Conservation (phyloP, 129 eudicot genomes). For the Lactuca sativa region DNA sequence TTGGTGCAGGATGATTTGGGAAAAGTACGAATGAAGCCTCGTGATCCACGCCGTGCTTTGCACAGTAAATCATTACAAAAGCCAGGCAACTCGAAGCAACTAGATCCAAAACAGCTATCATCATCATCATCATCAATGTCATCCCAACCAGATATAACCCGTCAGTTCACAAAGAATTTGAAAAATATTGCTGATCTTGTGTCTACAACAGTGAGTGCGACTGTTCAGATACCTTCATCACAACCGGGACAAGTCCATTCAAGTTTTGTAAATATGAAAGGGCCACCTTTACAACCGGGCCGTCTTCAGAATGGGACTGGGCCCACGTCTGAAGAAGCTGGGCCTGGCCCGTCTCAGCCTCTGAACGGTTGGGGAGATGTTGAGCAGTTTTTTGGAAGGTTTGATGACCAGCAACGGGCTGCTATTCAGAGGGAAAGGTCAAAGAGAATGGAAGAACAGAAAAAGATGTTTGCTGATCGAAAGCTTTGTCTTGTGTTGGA, state of each 20-base stretch:
- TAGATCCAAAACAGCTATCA: slow-evolving; percentile 35
- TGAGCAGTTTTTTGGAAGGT: slow-evolving; percentile 81
- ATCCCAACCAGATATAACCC: slow-evolving; percentile 65
- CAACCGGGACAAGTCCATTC: slow-evolving; percentile 50
- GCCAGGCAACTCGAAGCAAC: slow-evolving; percentile 40
- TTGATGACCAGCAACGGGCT: slow-evolving; percentile 87
- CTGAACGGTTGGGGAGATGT: slow-evolving; percentile 70
- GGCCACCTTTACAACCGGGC: slow-evolving; percentile 39
- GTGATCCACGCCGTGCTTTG: slow-evolving; percentile 96
- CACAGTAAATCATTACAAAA: slow-evolving; percentile 46
- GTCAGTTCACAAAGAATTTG: slow-evolving; percentile 71
- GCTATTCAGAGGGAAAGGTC: slow-evolving; percentile 91
- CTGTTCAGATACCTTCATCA: slow-evolving; percentile 44
- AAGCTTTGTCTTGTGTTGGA: slow-evolving; percentile 96
- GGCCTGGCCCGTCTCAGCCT: slow-evolving; percentile 46
- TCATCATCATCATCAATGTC: slow-evolving; percentile 33
- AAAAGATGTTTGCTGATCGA: slow-evolving; percentile 77
- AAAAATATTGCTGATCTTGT: slow-evolving; percentile 80
- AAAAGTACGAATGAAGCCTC: slow-evolving; percentile 89
- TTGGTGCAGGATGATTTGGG: slow-evolving; percentile 63
- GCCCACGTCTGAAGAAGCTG: slow-evolving; percentile 50
- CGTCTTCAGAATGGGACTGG: slow-evolving; percentile 34
- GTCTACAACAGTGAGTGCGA: slow-evolving; percentile 43
- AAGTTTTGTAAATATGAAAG: slow-evolving; percentile 42
- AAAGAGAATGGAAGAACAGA: slow-evolving; percentile 92